Evolutionary conservation across 345 rosid genomes (phyloP).

Genomic region (Eucalyptus cloeziana): DNA sequence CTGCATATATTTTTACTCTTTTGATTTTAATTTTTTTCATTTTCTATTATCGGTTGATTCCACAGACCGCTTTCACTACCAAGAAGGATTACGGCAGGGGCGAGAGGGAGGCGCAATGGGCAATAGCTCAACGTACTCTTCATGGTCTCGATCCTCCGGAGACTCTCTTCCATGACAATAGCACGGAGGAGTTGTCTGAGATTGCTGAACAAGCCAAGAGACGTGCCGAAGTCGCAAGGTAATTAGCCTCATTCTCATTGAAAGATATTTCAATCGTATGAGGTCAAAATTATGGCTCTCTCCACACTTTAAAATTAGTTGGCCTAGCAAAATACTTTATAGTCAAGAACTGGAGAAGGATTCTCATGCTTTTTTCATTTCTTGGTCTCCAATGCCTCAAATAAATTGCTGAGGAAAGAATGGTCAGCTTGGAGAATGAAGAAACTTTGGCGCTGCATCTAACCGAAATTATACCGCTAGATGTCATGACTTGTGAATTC

Average conservation of each 20-base stretch:
- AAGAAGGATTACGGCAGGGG: slow-evolving; percentile 72
- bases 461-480: background rate
- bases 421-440: background rate
- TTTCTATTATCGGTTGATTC: background rate
- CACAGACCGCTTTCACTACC: slow-evolving; percentile 59
- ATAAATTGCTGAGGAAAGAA: background rate
- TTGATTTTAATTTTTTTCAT: background rate
- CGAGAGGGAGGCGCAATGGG: slow-evolving; percentile 79
- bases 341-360: background rate
- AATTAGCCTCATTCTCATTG: background rate
- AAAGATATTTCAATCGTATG: background rate
- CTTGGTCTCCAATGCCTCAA: background rate
- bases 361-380: background rate
- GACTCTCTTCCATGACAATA: slow-evolving; percentile 19
- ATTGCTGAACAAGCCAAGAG: slow-evolving; percentile 74
- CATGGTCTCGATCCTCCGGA: slow-evolving; percentile 38
- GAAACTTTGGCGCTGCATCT: background rate
- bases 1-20: background rate
- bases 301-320: background rate
- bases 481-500: background rate
- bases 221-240: slow-evolving; percentile 79
- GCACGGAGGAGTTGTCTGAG: slow-evolving; percentile 23
- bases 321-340: background rate
- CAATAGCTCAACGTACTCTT: slow-evolving; percentile 53
- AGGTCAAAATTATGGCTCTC: background rate